Evolutionary conservation across 208 protist genomes (phyloP), one percentile per base, ranked within the genome.

Genomic region (Crithidia sp.): DNA sequence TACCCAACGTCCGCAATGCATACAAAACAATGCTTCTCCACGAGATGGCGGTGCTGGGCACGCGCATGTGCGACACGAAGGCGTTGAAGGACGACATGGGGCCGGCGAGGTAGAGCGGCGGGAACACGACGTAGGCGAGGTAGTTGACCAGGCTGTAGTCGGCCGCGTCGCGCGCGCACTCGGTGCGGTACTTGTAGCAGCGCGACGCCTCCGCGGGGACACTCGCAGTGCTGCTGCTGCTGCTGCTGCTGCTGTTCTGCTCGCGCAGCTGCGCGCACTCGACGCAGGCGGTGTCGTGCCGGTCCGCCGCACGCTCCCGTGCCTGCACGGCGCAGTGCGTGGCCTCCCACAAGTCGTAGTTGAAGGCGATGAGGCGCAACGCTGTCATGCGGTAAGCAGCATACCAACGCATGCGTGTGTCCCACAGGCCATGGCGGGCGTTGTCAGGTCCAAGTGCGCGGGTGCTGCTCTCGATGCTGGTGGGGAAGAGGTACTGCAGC

Each of bases 1-100:
- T 49, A 39, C 41, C 19, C 16, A 57, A 10, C 17, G 57, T 71
- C 37, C 72, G 37, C 3, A 55, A 17, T 2, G 47, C 54, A 55
- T 86, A 86, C 53, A 7, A 7, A 7, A 40, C 71, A 55, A 77
- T 66, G 5, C 36, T 52, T 10, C 65, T 49, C 36, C 39, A 60
- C 41, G 69, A 55, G 41, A 76, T 77, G 39, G 67, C 63, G 59
- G 67, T 58, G 64, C 88, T 87, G 36, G 77, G 71, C 45, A 59
- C 58, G 14, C 85, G 69, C 47, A 91, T 74, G 66, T 97, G 83
- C 5, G 87, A 91, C 19, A 92, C 76, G 69, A 96, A 98, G 16
- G 90, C 92, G 67, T 96, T 96, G 76, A 92, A 98, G 36, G 91
- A 87, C 19, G 79, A 86, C 67, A 98, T 95, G 19, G 96, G 96